A percentile compares a stretch with the other conserved stretches of the same genome.
phyloP scores from a whole-genome alignment of 2,329 filamentous ascomycete species.

The Pseudocercospora ulei region DNA sequence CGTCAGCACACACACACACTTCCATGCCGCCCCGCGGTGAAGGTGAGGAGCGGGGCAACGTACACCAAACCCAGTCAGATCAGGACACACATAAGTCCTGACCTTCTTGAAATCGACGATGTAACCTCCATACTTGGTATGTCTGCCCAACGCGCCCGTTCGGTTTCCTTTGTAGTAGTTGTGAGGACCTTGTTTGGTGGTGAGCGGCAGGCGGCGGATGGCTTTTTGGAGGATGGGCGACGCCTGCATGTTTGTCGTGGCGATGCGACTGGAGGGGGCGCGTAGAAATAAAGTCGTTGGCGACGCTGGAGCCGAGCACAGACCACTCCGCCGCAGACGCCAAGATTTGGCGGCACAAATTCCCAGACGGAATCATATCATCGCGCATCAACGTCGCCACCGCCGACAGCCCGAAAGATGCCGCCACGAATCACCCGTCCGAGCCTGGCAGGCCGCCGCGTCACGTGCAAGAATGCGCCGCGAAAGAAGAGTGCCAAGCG shows the following conservation, averaged over 20 bases:
- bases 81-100: slow-evolving; percentile 76
- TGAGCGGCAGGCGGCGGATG: slow-evolving; percentile 68
- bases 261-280: neutral
- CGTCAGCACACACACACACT: too few relatives aligned
- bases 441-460: slow-evolving; percentile 23
- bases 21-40: too few relatives aligned
- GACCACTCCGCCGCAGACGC: slow-evolving; percentile 2
- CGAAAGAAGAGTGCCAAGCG: slow-evolving; percentile 45
- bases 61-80: slow-evolving; percentile 63
- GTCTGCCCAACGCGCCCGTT: slow-evolving; percentile 73
- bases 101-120: slow-evolving; percentile 77
- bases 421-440: slow-evolving; percentile 39
- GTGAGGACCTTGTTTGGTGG: slow-evolving; percentile 83
- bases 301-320: slow-evolving; percentile 4
- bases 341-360: slow-evolving; percentile 15
- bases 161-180: slow-evolving; percentile 97
- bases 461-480: slow-evolving; percentile 31
- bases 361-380: neutral
- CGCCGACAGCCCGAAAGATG: slow-evolving; percentile 31
- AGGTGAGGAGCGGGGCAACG: too few relatives aligned
- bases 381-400: slow-evolving; percentile 7
- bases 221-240: slow-evolving; percentile 58
- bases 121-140: slow-evolving; percentile 77
- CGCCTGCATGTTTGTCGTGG: slow-evolving; percentile 44
- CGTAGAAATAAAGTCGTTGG: too few relatives aligned